phyloP scores from a whole-genome alignment of 768 basidiomycete genomes.

The Boletus coccyginus region DNA sequence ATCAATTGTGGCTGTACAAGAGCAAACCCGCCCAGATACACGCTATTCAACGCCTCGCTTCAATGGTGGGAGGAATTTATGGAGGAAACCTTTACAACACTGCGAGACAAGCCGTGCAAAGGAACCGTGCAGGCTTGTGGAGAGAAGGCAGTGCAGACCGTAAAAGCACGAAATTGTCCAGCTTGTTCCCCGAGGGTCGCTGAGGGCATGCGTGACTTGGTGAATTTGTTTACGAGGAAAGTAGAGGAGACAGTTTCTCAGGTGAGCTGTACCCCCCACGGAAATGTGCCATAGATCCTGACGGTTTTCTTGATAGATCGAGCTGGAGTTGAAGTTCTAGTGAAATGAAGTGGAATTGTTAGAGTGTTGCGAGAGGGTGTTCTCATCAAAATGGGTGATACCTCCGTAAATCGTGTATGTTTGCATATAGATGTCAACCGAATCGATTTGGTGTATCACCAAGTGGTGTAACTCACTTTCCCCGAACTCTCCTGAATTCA shows the following conservation, averaged over 20 bases:
- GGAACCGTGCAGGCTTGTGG: not conserved
- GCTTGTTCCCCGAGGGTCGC: not conserved
- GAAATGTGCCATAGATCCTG: not conserved
- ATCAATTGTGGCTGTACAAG: not conserved
- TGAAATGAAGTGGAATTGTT: not conserved
- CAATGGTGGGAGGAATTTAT: slow-evolving; percentile 23
- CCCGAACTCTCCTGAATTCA: no score
- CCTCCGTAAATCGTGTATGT: not conserved
- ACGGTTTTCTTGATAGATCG: slow-evolving; percentile 2
- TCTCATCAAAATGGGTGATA: not conserved
- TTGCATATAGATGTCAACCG: not conserved
- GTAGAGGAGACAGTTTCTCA: slow-evolving; percentile 6
- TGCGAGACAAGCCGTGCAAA: not conserved
- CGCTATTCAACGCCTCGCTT: not conserved
- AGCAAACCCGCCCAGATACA: not conserved
- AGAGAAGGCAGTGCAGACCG: not conserved
- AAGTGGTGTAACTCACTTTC: no score
- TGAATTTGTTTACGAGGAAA: slow-evolving; percentile 5
- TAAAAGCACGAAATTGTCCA: not conserved
- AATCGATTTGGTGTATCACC: not conserved
- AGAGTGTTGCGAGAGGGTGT: not conserved
- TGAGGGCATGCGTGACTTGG: slow-evolving; percentile 14
- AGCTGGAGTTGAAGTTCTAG: slow-evolving; percentile 4
- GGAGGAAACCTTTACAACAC: not conserved
- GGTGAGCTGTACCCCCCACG: not conserved